Conservation (phyloP, 1,139 yeast species). For the Geotrichum australiense region DNA sequence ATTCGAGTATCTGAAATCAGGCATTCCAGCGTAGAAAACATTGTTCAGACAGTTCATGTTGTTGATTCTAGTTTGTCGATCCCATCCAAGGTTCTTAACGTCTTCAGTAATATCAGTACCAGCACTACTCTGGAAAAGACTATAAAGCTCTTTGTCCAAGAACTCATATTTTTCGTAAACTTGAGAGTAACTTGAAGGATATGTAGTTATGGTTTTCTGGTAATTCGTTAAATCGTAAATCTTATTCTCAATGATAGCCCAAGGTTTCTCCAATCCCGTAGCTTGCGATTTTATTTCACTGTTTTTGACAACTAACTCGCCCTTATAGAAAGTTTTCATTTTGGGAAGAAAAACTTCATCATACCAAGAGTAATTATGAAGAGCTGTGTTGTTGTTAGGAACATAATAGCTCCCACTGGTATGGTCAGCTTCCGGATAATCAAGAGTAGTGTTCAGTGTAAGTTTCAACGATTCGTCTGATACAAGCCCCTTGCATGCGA, state of each 20-base stretch:
- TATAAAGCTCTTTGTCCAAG: slow-evolving; percentile 30
- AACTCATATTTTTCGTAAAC: slow-evolving; percentile 30
- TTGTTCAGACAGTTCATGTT: slow-evolving; percentile 34
- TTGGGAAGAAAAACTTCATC: slow-evolving; percentile 32
- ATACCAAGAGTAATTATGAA: slow-evolving; percentile 36
- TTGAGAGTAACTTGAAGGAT: slow-evolving; percentile 22
- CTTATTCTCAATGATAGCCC: slow-evolving; percentile 32
- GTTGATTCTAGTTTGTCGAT: slow-evolving; percentile 25
- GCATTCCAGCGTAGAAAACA: slow-evolving; percentile 32
- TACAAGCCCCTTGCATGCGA: slow-evolving; percentile 37
- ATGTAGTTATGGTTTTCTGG: slow-evolving; percentile 27
- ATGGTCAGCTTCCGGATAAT: slow-evolving; percentile 30
- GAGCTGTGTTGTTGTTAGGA: slow-evolving; percentile 27
- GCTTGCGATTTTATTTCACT: slow-evolving; percentile 25
- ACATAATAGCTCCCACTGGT: slow-evolving; percentile 29
- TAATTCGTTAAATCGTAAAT: slow-evolving; percentile 38
- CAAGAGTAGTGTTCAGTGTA: slow-evolving; percentile 30
- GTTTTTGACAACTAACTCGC: slow-evolving; percentile 34
- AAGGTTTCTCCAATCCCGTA: slow-evolving; percentile 22
- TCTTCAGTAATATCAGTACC: slow-evolving; percentile 35
- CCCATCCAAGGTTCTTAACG: slow-evolving; percentile 27
- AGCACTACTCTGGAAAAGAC: slow-evolving; percentile 29
- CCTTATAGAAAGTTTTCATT: slow-evolving; percentile 34
- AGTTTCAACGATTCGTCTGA: slow-evolving; percentile 29
- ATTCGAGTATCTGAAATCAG: slow-evolving; percentile 36